phyloP scores from a whole-genome alignment of 2,329 filamentous ascomycete genomes.

The Colletotrichum limetticola region DNA sequence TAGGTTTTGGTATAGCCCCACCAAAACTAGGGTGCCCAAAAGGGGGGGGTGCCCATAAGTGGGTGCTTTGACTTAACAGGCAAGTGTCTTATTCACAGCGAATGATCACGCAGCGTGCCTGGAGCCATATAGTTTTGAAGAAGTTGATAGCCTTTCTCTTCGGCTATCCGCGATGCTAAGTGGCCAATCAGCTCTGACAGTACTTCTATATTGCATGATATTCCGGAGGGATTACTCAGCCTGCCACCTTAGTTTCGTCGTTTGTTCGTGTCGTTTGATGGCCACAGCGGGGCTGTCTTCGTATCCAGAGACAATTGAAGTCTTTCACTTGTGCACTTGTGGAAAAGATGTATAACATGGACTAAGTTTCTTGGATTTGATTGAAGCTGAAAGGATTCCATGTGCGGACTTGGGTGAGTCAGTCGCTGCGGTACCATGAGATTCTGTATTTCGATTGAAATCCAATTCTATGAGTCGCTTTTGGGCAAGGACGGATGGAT shows the following conservation, averaged over 20 bases:
- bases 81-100: neutral
- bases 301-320: neutral
- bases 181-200: neutral
- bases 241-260: neutral
- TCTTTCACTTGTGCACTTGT: neutral
- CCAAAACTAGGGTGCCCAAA: too few relatives aligned
- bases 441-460: too few relatives aligned
- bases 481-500: too few relatives aligned
- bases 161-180: neutral
- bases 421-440: too few relatives aligned
- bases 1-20: too few relatives aligned
- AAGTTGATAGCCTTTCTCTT: neutral
- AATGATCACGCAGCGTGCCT: neutral
- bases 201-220: neutral
- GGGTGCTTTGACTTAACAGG: neutral
- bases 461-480: too few relatives aligned
- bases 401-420: too few relatives aligned
- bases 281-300: neutral
- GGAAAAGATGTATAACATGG: too few relatives aligned
- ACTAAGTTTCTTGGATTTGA: too few relatives aligned
- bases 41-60: too few relatives aligned
- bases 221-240: neutral
- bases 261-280: neutral
- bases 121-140: neutral
- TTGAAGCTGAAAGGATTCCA: too few relatives aligned